These are phyloP conservation scores for Microbotryomycetes sp. DNA, from an alignment of 1,284 basidiomycete genomes.

Conservation along the genomic window DNA sequence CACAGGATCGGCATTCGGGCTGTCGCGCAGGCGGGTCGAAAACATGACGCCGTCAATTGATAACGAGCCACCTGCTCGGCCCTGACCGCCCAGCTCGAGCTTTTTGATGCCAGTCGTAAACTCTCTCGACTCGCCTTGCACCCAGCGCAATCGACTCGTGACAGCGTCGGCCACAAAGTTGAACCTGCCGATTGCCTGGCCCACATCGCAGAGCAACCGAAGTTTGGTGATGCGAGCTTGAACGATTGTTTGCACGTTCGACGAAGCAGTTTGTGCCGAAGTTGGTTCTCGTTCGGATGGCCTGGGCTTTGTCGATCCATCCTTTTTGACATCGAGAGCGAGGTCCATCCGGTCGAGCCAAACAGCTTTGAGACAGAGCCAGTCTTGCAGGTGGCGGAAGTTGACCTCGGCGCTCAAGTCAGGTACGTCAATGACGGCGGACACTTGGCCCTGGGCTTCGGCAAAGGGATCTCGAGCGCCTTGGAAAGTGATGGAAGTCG, in stretches of 20 bases:
- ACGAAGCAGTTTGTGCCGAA: background rate
- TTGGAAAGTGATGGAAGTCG: conserved; percentile 58
- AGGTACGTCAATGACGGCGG: background rate
- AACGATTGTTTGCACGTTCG: background rate
- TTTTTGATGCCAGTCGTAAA: background rate
- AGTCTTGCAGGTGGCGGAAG: conserved; percentile 73
- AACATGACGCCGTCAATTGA: background rate
- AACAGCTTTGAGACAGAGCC: conserved; percentile 80
- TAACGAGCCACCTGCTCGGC: background rate
- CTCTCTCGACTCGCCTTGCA: background rate
- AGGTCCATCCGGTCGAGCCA: conserved; percentile 67
- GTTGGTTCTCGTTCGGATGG: background rate
- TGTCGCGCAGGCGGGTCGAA: conserved; percentile 4
- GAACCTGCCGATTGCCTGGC: conserved; percentile 8
- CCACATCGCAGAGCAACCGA: conserved; percentile 9
- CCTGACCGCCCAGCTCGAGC: conserved; percentile 5
- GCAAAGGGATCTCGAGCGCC: background rate
- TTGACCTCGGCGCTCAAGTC: conserved; percentile 51
- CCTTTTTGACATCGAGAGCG: background rate
- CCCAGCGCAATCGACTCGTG: background rate
- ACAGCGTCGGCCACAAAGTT: background rate
- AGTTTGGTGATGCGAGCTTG: conserved; percentile 1
- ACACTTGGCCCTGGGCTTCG: background rate
- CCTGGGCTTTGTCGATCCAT: background rate
- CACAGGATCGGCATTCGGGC: background rate